Base-by-base conservation (phyloP, 352 stramenopile species). In the Globisporangium middletonii region DNA sequence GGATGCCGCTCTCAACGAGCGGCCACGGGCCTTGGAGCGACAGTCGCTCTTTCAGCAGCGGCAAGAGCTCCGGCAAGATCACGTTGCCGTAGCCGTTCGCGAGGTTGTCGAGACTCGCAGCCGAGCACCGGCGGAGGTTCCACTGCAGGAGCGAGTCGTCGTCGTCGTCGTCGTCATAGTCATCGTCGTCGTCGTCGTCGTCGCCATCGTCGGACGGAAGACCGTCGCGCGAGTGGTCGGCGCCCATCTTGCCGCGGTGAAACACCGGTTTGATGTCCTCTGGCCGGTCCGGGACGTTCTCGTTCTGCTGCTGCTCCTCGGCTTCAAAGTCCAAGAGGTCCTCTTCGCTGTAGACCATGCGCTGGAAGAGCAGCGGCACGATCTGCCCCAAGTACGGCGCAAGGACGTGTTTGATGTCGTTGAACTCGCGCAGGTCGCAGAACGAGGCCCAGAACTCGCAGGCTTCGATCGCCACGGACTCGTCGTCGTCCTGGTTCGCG, bases 321-420 rank as follows among this genome's bases (percentile, higher is more conserved):
- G 93, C 73, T 53, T 96, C 91, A 68, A 98, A 95, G 30, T 72
- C 83, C 16, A 73, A 80, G 57, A 97, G 77, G 66, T 98, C 89
- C 42, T 98, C 94, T 30, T 97, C 78, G 37, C 87, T 95, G 71
- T 98, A 99, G 7, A 99, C 92, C 88, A 98, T 98, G 50, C 92
- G 84, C 57, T 92, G 77, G 53, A 98, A 88, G 26, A 99, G 72
- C 43, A 97, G 68, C 37, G 93, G 93, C 35, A 99, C 78, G 45
- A 99, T 82, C 67, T 97, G 83, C 28, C 72, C 73, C 52, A 98
- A 69, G 60, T 97, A 85, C 35, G 73, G 67, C 70, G 87, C 75
- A 46, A 98, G 65, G 50, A 84, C 79, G 53, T 79, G 66, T 80
- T 97, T 98, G 59, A 98, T 90, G 47, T 98, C 92, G 83, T 94